A percentile compares a stretch with the other conserved stretches of the same genome.
Conservation (phyloP, 768 basidiomycete species). For the Podaxis pistillaris region DNA sequence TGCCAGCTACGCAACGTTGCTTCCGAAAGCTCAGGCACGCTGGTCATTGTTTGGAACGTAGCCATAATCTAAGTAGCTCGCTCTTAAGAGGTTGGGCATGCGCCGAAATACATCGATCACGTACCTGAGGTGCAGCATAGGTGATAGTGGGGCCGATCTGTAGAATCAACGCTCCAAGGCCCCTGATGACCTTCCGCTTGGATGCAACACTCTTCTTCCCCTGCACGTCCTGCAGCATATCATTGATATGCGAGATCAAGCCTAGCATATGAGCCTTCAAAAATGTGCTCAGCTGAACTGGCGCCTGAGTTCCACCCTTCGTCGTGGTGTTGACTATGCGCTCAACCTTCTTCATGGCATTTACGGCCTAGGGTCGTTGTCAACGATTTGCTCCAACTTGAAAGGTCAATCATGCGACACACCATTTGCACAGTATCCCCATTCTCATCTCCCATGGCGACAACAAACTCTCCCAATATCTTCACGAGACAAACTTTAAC, state of each 20-base stretch:
- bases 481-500: slow-evolving; percentile 68
- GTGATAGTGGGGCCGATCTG: slow-evolving; percentile 70
- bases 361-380: slow-evolving; percentile 26
- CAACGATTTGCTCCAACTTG: not conserved
- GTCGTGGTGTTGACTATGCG: slow-evolving; percentile 35
- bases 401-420: slow-evolving; percentile 20
- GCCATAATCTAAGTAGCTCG: slow-evolving; percentile 77
- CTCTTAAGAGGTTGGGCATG: not conserved
- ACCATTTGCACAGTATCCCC: slow-evolving; percentile 42
- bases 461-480: slow-evolving; percentile 72
- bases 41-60: slow-evolving; percentile 87
- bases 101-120: slow-evolving; percentile 15
- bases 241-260: slow-evolving; percentile 80
- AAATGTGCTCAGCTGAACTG: slow-evolving; percentile 50
- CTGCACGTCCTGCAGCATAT: slow-evolving; percentile 80
- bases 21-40: slow-evolving; percentile 69
- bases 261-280: slow-evolving; percentile 80
- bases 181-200: slow-evolving; percentile 78
- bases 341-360: slow-evolving; percentile 42
- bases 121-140: slow-evolving; percentile 85
- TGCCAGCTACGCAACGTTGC: slow-evolving; percentile 81
- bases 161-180: slow-evolving; percentile 70
- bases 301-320: slow-evolving; percentile 26
- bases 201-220: slow-evolving; percentile 67
- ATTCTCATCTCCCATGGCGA: slow-evolving; percentile 74